Base-by-base conservation (phyloP, 345 rosid species). In the Passiflora organensis region DNA sequence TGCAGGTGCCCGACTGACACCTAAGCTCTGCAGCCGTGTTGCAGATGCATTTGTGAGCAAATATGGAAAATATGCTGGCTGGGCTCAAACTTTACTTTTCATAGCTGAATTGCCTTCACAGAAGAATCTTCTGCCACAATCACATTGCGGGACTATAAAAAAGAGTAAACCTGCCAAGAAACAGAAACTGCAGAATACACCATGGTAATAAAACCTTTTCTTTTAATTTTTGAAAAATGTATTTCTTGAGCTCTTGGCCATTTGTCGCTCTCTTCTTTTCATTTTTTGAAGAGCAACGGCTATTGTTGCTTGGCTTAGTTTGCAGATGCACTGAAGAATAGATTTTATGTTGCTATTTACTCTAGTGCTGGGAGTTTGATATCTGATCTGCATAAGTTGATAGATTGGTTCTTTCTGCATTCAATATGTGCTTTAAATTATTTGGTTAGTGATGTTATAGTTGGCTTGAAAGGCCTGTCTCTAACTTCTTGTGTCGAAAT, bases 11-110 rank as follows among this genome's bases (percentile, higher is more conserved):
- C 83, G 85, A 24, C 77, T 86, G 51, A 88, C 95, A 4, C 66
- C 72, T 54, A 88, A 86, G 76, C 83, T 86, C 54, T 73, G 78
- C 68, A 51, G 63, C 63, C 72, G 73, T 63, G 98, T 91, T 48
- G 85, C 94, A 17, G 94, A 86, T 71, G 96, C 96, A n/a, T 91
- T 88, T 75, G 96, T 86, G 69, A 74, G 70, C 64, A 91, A 81
- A 65, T 91, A 91, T 60, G 96, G 95, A 13, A 82, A 80, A 56
- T 84, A 86, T 80, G 96, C 98, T 54, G 98, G 95, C 58, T 88
- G 96, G 95, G 98, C 98, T 48, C 96, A 91, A 63, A 91, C 95
- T 51, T 64, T 85, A 56, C 90, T 91, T 48, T 91, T 91, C 73
- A 76, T 88, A 45, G 93, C 96, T 1, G 96, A 91, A 55, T 68